Evolutionary conservation across 257 asterid species (phyloP).

Genomic region (Solanum gracilifrons): DNA sequence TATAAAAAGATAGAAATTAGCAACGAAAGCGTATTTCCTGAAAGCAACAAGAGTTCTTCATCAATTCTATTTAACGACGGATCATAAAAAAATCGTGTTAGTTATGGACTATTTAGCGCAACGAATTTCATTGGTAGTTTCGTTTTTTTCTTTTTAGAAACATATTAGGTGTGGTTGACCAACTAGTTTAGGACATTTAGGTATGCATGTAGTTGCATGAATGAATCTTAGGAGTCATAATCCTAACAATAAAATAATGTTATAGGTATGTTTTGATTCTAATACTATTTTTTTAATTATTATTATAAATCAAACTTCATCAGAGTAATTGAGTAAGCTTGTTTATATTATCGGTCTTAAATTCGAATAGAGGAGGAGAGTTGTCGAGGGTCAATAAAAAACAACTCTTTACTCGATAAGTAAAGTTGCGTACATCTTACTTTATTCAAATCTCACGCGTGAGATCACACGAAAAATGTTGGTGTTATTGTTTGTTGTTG

Average conservation of each 20-base stretch:
- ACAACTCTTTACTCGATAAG: accelerated
- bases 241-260: background rate
- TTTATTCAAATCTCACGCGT: accelerated
- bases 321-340: background rate
- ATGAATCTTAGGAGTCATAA: slow-evolving; percentile 3
- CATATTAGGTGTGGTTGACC: slow-evolving; percentile 9
- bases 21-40: background rate
- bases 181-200: background rate
- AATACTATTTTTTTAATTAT: background rate
- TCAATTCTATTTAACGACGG: background rate
- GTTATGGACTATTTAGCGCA: background rate
- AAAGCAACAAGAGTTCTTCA: background rate
- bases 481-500: background rate
- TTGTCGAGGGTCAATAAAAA: background rate
- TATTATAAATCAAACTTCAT: background rate
- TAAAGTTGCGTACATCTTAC: background rate
- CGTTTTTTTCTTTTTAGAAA: background rate
- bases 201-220: background rate
- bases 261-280: background rate
- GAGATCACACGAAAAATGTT: accelerated
- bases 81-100: background rate
- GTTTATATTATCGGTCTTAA: accelerated
- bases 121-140: background rate
- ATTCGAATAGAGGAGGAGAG: accelerated
- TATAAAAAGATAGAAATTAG: background rate